Base-by-base conservation (phyloP, 352 stramenopile genomes). In the Globisporangium radiosum region DNA sequence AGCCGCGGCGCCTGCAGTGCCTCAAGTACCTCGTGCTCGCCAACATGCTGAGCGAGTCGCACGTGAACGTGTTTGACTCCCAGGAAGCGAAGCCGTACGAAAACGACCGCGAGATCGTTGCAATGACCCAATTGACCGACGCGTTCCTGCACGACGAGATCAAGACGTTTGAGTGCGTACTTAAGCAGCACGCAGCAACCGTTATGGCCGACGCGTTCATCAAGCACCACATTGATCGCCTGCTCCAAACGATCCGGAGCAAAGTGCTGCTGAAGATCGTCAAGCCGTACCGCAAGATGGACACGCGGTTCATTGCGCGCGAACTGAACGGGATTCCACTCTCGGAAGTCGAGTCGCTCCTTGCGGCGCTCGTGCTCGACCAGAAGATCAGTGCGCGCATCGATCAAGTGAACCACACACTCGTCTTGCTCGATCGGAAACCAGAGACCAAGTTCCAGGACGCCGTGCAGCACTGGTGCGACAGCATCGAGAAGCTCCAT, bases 131-230 rank as follows among this genome's bases (percentile, higher is more conserved):
- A 63, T 77, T 99, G 50, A 96, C 96, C 0, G 81, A 97, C 39
- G 92, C 94, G 7, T 99, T 98, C 70, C 77, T 98, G 56, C 87
- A 87, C 67, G 90, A 98, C 68, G 90, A 98, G 65, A 98, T 99
- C 66, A 86, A 96, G 69, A 85, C 73, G 38, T 99, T 99, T 75
- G 94, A 98, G 70, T 64, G 71, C 40, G 90, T 98, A 36, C 74
- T 99, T 40, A 81, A 74, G 17, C 78, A 85, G 47, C 84, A 98
- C 59, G 69, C 91, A 51, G 72, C 84, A 15, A 72, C 82, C 15
- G 94, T 99, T 59, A 98, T 97, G 87, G 83, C 91, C 33, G 95
- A 99, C 71, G 87, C 95, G 56, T 98, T 98, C 70, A 94, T 99
- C 51, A 89, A 94, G 65, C 83, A 97, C 62, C 95, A 98, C 68